These are phyloP conservation scores for Xylaria sp. DNA, from an alignment of 2,329 filamentous ascomycete genomes.

Conservation along the genomic window DNA sequence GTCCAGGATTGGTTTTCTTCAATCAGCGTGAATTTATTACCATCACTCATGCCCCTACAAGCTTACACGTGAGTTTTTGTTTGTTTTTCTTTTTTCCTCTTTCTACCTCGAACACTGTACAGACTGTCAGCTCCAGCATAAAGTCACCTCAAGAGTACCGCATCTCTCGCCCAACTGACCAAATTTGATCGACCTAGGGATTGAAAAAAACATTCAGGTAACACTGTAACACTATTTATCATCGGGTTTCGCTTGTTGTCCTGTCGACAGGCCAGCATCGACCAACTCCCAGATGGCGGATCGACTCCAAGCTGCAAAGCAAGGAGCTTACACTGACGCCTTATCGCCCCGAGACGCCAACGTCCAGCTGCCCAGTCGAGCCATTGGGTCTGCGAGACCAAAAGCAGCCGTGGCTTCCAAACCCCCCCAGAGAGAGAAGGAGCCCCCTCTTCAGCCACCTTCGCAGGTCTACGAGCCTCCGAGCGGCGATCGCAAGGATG, in stretches of 20 bases:
- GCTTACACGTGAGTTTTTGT: conserved; percentile 31
- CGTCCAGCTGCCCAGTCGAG: conserved; percentile 60
- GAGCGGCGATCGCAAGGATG: conserved; percentile 75
- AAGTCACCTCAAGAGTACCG: background rate
- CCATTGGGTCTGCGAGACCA: conserved; percentile 57
- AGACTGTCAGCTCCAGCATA: background rate
- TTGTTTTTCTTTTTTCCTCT: conserved; percentile 25
- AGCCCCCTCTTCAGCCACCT: conserved; percentile 74
- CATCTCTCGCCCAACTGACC: background rate
- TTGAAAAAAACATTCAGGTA: conserved; percentile 15
- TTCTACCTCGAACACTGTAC: background rate
- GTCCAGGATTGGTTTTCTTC: conserved; percentile 17
- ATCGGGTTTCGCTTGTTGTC: conserved; percentile 26
- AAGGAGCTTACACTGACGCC: conserved; percentile 68
- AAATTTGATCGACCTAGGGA: conserved; percentile 7
- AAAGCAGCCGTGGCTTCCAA: conserved; percentile 59
- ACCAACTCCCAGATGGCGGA: conserved; percentile 57
- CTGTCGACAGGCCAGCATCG: conserved; percentile 23
- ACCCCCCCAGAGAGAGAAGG: conserved; percentile 65
- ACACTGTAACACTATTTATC: conserved; percentile 24
- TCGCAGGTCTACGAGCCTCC: conserved; percentile 69
- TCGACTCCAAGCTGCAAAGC: conserved; percentile 60
- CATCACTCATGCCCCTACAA: conserved; percentile 38
- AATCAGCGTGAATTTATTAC: conserved; percentile 30
- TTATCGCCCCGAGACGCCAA: conserved; percentile 74